Evolutionary conservation across 2,329 filamentous ascomycete genomes (phyloP), one percentile per base, ranked within the genome.

Genomic region (Phaeophleospora eucalypticola): DNA sequence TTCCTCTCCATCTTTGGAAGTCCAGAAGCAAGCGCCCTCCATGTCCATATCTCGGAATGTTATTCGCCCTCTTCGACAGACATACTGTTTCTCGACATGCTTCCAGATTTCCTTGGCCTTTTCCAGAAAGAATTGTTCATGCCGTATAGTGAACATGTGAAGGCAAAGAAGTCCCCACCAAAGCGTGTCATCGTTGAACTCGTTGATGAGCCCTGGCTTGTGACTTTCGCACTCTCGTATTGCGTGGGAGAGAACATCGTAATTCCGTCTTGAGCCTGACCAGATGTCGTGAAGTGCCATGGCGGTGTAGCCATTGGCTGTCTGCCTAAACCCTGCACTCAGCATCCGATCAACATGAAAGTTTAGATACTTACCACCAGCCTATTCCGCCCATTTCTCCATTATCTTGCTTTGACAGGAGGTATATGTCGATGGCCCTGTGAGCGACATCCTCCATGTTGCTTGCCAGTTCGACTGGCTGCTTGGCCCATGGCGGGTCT

Each of bases 101-200:
- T 33, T n/a, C 39, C 39, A 41, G 24, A 41, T 29, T 4, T 4
- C 15, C 15, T 33, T 32, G 7, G 39, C 39, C 39, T 33, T 41
- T 16, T 41, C 24, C 21, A 41, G 39, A 21, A 33, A 41, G 19
- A 19, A 41, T 4, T 10, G 4, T n/a, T 41, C 39, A 6, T 21
- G 6, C 6, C 39, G 6, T 3, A 41, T 32, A 10, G 20, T n/a
- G 24, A 8, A 41, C 14, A 41, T 24, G 27, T 41, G 39, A 3
- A 41, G 24, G 33, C 39, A 41, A 18, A 19, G 27, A 10, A 41
- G 14, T 18, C 39, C 39, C 39, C 39, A 41, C 39, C 39, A 41
- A 4, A 41, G 16, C 24, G 39, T 32, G 27, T 48, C 45, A n/a
- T 48, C 45, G 35, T 48, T 48, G 34, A 43, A 48, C 34, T 48